Base-by-base conservation (phyloP, 352 stramenopile genomes). In the Aphanomyces astaci region DNA sequence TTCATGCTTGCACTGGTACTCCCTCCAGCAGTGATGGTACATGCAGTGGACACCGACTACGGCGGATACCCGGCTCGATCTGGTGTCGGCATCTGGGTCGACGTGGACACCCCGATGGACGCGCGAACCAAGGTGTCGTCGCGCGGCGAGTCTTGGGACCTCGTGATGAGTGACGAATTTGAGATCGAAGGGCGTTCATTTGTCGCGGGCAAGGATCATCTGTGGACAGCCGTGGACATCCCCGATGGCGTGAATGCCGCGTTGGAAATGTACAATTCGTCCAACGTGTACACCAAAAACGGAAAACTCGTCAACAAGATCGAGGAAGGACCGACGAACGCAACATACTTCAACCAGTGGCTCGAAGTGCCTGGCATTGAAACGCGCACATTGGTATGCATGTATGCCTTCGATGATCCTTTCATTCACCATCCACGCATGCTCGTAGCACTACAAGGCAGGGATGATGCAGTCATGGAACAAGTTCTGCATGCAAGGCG, bases 131-230 rank as follows among this genome's bases (percentile, higher is more conserved):
- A 87, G 67, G 73, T 36, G 0, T 79, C 64, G 9, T 90, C 82
- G 0, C 79, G 80, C 4, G 78, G 78, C 24, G 77, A 80, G 0
- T 54, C 39, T 40, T 90, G 80, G 78, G 64, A 89, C 5, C 73
- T 96, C 3, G 81, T 95, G 45, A 97, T 97, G 87, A 97, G 88
- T 28, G 94, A 98, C 78, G 94, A 98, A 75, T 98, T 98, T 73
- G 89, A 98, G 72, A 81, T 78, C 54, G 76, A 87, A 2, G 85
- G 87, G 22, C 81, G 96, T 1, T 85, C 69, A 33, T 98, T 99
- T 72, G 64, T 75, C 31, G 90, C 97, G 24, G 96, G 95, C 5
- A 67, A 84, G 24, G 95, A 98, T 76, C 92, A 96, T 33, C 74
- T 93, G 10, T 98, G 96, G 96, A 98, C 92, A 0, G 92, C 94